Percentiles rank a stretch among this genome's conserved stretches.
phyloP scores from a whole-genome alignment of 2,329 filamentous ascomycete species.

The Fusarium graminum region DNA sequence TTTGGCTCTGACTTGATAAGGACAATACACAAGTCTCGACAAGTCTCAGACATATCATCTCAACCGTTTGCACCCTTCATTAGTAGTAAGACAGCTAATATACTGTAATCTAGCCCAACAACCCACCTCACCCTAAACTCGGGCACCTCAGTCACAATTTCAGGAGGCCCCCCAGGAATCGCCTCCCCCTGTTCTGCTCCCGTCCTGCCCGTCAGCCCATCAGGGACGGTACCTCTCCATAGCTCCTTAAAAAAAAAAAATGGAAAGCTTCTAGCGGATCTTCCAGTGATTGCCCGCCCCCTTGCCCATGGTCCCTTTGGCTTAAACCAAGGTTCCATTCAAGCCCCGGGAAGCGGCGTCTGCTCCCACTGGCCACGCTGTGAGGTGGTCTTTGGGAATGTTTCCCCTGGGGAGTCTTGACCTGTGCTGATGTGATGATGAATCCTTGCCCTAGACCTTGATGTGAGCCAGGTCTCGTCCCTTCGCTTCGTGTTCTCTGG shows the following conservation, averaged over 20 bases:
- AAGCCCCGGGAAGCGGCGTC: conserved; percentile 43
- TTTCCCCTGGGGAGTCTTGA: conserved; percentile 21
- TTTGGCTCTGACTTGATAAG: conserved; percentile 5
- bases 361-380: conserved; percentile 46
- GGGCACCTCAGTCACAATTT: conserved; percentile 1
- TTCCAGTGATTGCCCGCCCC: conserved; percentile 8
- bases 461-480: background rate
- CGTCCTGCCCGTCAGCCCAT: conserved; percentile 6
- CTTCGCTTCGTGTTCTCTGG: conserved; percentile 2
- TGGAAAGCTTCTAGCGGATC: conserved; percentile 42
- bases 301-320: conserved; percentile 22
- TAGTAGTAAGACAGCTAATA: background rate
- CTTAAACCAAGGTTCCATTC: conserved; percentile 8
- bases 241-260: conserved; percentile 32
- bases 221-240: background rate
- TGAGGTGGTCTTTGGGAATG: conserved; percentile 31
- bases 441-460: conserved; percentile 18
- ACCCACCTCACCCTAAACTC: background rate
- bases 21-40: conserved; percentile 10
- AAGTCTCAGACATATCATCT: conserved; percentile 17
- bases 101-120: background rate
- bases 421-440: conserved; percentile 26
- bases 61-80: conserved; percentile 15
- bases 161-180: conserved; percentile 27
- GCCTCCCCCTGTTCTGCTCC: conserved; percentile 34